phyloP scores from a whole-genome alignment of 2,329 filamentous ascomycete genomes.

The Ophiostoma montium region DNA sequence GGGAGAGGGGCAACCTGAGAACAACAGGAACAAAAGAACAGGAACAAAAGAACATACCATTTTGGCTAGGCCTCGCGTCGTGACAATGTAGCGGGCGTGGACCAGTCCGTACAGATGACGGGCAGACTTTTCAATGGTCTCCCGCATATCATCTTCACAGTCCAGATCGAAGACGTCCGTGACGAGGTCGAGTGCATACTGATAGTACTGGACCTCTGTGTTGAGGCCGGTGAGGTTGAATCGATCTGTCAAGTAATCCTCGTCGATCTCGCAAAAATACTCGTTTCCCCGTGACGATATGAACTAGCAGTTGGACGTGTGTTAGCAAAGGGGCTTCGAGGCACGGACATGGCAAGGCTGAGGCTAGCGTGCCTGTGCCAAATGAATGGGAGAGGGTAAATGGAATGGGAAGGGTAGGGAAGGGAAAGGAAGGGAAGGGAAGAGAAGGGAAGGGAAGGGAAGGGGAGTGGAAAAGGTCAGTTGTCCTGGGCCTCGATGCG shows the following conservation, averaged over 20 bases:
- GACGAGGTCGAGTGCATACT: conserved; percentile 93
- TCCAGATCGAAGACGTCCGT: conserved; percentile 98
- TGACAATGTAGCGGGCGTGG: conserved; percentile 93
- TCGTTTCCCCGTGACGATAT: conserved; percentile 96
- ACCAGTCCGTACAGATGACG: conserved; percentile 91
- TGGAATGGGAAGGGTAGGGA: too few relatives aligned
- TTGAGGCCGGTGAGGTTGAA: conserved; percentile 97
- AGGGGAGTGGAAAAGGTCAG: too few relatives aligned
- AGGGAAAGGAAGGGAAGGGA: too few relatives aligned
- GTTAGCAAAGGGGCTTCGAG: neutral
- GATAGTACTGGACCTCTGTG: conserved; percentile 96
- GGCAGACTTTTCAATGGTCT: conserved; percentile 95
- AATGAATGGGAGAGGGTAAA: too few relatives aligned
- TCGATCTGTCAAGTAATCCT: conserved; percentile 93
- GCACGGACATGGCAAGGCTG: neutral
- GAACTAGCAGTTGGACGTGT: conserved; percentile 44
- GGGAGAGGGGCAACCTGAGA: neutral
- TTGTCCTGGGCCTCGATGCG: too few relatives aligned
- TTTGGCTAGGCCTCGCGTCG: conserved; percentile 81
- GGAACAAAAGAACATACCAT: conserved; percentile 46
- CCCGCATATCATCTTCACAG: conserved; percentile 95
- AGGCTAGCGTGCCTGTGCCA: too few relatives aligned
- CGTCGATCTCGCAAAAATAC: conserved; percentile 99
- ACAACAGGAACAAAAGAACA: too few relatives aligned
- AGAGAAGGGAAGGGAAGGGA: too few relatives aligned